Evolutionary conservation across 768 basidiomycete species (phyloP), one percentile per base, ranked within the genome.

Genomic region (Leucogyrophana mollusca): DNA sequence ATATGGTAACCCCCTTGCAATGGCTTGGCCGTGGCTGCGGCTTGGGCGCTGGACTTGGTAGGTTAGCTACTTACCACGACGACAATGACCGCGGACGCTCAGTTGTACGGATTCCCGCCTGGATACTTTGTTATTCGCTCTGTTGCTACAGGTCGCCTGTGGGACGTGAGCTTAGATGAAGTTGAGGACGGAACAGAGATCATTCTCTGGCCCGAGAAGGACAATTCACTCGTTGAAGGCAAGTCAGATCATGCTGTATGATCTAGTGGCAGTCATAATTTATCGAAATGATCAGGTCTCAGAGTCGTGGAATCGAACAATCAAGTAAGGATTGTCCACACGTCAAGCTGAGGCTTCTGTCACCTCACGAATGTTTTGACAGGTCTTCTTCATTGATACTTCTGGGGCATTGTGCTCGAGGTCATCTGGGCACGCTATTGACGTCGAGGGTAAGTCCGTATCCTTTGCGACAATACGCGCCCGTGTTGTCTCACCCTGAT

Each of bases 321-420:
- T 54, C 89, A 91, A 73, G 88, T 79, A 33, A 22, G 68, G 54
- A 11, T 36, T 22, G 27, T 37, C 30, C 23, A 8, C 23, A 30
- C 13, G 27, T 30, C 27, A n/a, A n/a, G n/a, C n/a, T n/a, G n/a
- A n/a, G n/a, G n/a, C n/a, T n/a, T 30, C 27, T 13, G 13, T 39
- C 7, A 40, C 33, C 22, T 14, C 21, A 9, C 23, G n/a, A 25
- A 36, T 13, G 27, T 37, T 4, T 55, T 6, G 6, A 33, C 43
- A 91, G 86, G 86, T 92, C 14, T 92, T 90, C 69, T 92, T 88
- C 68, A 78, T 92, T 43, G 90, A 93, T 60, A 76, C 78, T 2
- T 78, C 79, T 16, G 90, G 90, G 16, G 81, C 80, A 9, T 65
- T 92, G 34, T 92, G 87, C 60, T 88, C 90, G 8, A 77, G 85